Base-by-base conservation (phyloP, 2,329 filamentous ascomycete species). In the Tolypocladium nubicola region DNA sequence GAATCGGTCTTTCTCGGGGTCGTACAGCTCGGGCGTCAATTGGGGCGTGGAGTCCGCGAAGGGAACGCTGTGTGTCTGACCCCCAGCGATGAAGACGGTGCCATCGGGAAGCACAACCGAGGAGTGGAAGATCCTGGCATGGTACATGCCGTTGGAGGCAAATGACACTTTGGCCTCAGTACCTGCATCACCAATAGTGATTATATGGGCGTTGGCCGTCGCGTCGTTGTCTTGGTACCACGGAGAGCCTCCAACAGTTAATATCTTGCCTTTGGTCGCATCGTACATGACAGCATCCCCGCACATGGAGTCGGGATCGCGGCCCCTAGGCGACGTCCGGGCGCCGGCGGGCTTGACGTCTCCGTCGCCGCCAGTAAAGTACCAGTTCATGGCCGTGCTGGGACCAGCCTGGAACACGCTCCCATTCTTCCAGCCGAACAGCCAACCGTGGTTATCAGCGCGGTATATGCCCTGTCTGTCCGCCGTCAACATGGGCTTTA, bases 401-500 rank as follows among this genome's bases (percentile, higher is more conserved):
- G 80, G 81, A 0, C 81, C 81, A 2, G 79, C 81, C 61, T 83
- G 80, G 64, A 83, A 81, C 6, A 81, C 73, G 19, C 67, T 73
- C 8, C 69, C 68, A 59, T 79, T 73, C 65, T 81, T 82, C 68
- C 68, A 70, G 7, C 65, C 68, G n/a, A 70, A 67, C 1, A 70
- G 59, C 65, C 70, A 68, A 10, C 58, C 67, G 13, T 40, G 39
- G 9, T 70, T 71, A 26, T 72, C 70, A 39, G 68, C 61, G 7
- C 69, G 77, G 66, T 78, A 81, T 59, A 79, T 74, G 66, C 79
- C 79, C 60, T 79, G 74, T 57, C 74, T 73, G 19, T 66, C 19
- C 1, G 71, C 76, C 40, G 80, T 85, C 33, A 82, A 68, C 68
- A 82, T 81, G 0, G 75, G 75, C 23, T 70, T 71, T 5, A 78